Evolutionary conservation across 768 basidiomycete genomes (phyloP).

Genomic region (Russula foetens): DNA sequence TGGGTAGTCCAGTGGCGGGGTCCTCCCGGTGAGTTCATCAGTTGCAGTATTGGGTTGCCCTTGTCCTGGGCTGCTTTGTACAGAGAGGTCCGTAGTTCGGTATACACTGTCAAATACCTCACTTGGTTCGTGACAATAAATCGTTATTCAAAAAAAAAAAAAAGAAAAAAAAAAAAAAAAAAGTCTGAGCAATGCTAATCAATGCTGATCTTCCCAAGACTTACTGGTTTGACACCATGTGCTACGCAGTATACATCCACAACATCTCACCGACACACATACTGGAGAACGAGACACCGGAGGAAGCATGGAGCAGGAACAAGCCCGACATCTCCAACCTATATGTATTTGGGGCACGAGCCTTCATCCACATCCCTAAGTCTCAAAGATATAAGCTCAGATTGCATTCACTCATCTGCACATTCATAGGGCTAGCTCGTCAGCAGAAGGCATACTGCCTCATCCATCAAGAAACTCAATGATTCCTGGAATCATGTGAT

Average conservation of each 20-base stretch:
- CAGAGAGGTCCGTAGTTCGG: too few relatives aligned
- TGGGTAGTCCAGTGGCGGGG: too few relatives aligned
- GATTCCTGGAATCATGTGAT: constrained; percentile 6
- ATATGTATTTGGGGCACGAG: constrained; percentile 11
- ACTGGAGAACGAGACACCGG: constrained; percentile 18
- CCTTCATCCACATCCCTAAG: constrained; percentile 10
- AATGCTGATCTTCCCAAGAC: constrained; percentile 4
- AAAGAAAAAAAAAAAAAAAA: too few relatives aligned
- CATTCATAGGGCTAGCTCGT: constrained; percentile 15
- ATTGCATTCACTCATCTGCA: constrained; percentile 9
- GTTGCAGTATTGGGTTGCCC: too few relatives aligned
- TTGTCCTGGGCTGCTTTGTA: too few relatives aligned
- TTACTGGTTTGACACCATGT: constrained; percentile 19
- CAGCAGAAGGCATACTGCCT: constrained; percentile 15
- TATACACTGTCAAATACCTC: too few relatives aligned
- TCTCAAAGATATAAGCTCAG: constrained; percentile 14
- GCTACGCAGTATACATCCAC: constrained; percentile 16
- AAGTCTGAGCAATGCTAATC: constrained; percentile 14
- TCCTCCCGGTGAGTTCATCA: too few relatives aligned
- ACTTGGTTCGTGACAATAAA: too few relatives aligned
- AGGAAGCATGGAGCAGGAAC: not conserved
- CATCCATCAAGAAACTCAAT: constrained; percentile 1
- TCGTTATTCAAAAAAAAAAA: too few relatives aligned
- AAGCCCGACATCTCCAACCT: constrained; percentile 15
- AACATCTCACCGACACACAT: constrained; percentile 11